Evolutionary conservation across 129 eudicot genomes (phyloP).

Genomic region (Erigeron canadensis): DNA sequence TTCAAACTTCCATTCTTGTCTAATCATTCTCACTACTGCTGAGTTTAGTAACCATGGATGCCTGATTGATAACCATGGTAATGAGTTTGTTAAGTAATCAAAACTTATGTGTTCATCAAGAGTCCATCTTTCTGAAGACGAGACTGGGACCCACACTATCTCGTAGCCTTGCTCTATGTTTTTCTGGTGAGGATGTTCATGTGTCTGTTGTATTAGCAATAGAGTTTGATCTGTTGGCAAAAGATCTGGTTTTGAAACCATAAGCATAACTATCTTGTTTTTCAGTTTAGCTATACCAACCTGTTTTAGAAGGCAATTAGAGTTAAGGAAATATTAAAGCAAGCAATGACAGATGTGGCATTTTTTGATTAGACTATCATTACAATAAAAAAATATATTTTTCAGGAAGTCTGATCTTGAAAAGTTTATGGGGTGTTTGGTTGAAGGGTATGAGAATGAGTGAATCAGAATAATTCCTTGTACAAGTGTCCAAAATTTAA

Average conservation of each 20-base stretch:
- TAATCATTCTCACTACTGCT: constrained; percentile 41
- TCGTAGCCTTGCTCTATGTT: constrained; percentile 36
- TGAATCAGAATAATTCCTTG: no score
- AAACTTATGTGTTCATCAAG: constrained; percentile 37
- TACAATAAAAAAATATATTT: not conserved
- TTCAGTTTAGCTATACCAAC: constrained; percentile 49
- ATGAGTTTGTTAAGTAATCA: constrained; percentile 52
- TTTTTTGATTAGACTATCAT: not conserved
- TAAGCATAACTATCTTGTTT: constrained; percentile 60
- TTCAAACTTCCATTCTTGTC: constrained; percentile 55
- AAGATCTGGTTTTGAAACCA: constrained; percentile 70
- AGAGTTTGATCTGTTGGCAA: constrained; percentile 51
- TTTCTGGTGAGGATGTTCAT: constrained; percentile 41
- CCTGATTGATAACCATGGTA: constrained; percentile 72
- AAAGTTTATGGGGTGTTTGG: no score
- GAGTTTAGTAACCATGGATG: constrained; percentile 68
- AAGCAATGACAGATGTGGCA: not conserved
- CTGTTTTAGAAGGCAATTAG: constrained; percentile 31
- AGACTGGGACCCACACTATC: constrained; percentile 67
- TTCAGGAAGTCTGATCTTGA: not conserved
- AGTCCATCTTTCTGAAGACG: constrained; percentile 60
- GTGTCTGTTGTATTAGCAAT: constrained; percentile 52
- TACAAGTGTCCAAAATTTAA: no score
- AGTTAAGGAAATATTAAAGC: not conserved
- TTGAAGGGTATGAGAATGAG: no score